Base-by-base conservation (phyloP, 345 rosid genomes). In the Camelina laxa region DNA sequence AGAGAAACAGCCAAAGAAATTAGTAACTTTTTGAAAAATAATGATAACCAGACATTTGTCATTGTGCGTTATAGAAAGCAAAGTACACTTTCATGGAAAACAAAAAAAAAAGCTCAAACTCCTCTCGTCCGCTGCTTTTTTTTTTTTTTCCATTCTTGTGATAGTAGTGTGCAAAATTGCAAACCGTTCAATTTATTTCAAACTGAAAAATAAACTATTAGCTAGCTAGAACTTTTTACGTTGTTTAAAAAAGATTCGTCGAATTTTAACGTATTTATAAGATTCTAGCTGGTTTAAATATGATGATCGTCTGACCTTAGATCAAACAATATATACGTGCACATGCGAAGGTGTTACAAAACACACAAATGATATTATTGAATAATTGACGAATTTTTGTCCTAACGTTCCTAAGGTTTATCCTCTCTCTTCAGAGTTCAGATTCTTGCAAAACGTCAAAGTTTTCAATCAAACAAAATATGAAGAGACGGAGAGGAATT, bases 81-180 rank as follows among this genome's bases (percentile, higher is more conserved):
- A 12, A 73, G 33, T 12, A 30, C 67, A 35, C 63, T 27, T 73
- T 65, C 7, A 35, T 2, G 30, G 14, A 9, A 27, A 27, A 27
- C 0, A 4, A 27, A 27, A 27, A 4, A 4, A 27, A 66, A 38
- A 20, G 49, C 1, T 47, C 60, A 22, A 66, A 47, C 24, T 42
- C 7, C 16, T 74, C 42, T 67, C 60, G 66, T 57, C 72, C 78
- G 2, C 58, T 65, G 10, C 50, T 74, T 65, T 74, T 47, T 48
- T 65, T 57, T 47, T 36, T 48, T 12, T 22, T 58, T 24, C 42
- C 33, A 5, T 16, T 48, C 22, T 65, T 65, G 4, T 19, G 30
- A 59, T 31, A 24, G 27, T 24, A 24, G 27, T 24, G 8, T 41
- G 33, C 6, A 41, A 41, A 41, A 27, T 41, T 13, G 45, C 45